Conservation (phyloP, 768 basidiomycete species). For the Termitomyces heimii region DNA sequence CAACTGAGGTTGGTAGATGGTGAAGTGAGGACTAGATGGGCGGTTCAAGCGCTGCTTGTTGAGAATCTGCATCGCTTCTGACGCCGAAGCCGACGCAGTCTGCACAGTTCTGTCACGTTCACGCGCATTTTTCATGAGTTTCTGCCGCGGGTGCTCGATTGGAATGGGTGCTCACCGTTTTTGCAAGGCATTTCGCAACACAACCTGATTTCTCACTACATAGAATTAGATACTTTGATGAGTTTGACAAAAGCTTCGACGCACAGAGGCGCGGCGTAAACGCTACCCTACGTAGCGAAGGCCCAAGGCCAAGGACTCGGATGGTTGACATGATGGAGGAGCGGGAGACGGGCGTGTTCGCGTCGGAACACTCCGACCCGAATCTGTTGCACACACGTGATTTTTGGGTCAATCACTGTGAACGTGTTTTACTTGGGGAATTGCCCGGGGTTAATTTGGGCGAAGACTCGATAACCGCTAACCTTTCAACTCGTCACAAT, state of each 20-base stretch:
- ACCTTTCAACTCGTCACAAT: no score
- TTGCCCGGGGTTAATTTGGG: no score
- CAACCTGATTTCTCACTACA: conserved; percentile 37
- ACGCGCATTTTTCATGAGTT: not conserved
- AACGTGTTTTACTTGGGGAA: no score
- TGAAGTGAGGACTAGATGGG: conserved; percentile 92
- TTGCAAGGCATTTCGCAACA: conserved; percentile 30
- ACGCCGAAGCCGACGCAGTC: conserved; percentile 58
- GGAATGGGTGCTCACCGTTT: conserved; percentile 31
- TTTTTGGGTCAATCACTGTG: no score
- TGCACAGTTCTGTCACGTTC: conserved; percentile 32
- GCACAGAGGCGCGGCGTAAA: conserved; percentile 33
- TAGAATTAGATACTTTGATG: not conserved
- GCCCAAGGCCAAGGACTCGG: conserved; percentile 53
- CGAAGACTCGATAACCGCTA: no score
- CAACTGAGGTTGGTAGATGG: conserved; percentile 94
- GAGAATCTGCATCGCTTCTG: conserved; percentile 56
- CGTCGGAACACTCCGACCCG: conserved; percentile 9
- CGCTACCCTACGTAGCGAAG: conserved; percentile 46
- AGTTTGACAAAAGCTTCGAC: conserved; percentile 4
- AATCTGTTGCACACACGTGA: conserved; percentile 6
- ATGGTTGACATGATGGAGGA: conserved; percentile 32
- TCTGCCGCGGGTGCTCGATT: not conserved
- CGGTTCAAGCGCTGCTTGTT: conserved; percentile 85
- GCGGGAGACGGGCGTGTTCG: not conserved